phyloP scores from a whole-genome alignment of 2,329 filamentous ascomycete genomes.

The Paecilomyces dactylethromorphus region DNA sequence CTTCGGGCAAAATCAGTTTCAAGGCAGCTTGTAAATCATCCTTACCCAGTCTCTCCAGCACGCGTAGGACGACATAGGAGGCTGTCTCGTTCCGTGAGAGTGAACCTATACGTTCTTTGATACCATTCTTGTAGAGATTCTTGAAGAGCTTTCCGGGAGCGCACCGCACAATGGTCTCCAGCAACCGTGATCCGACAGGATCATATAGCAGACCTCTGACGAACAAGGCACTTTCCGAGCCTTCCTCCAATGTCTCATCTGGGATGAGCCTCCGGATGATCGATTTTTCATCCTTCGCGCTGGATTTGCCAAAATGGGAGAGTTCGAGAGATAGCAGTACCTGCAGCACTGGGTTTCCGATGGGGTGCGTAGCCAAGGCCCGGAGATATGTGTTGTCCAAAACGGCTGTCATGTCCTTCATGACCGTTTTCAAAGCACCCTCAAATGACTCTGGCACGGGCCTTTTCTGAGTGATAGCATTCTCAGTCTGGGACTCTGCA shows the following conservation, averaged over 20 bases:
- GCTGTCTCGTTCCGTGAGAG: conserved; percentile 86
- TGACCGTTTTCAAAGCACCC: conserved; percentile 71
- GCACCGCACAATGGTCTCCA: conserved; percentile 77
- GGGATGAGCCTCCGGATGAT: conserved; percentile 74
- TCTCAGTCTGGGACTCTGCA: conserved; percentile 45
- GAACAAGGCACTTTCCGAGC: conserved; percentile 68
- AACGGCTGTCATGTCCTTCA: conserved; percentile 65
- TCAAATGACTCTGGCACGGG: conserved; percentile 74
- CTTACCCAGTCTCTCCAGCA: conserved; percentile 76
- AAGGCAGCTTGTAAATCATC: conserved; percentile 75
- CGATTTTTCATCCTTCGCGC: conserved; percentile 57
- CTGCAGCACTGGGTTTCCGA: conserved; percentile 90
- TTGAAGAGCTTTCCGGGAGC: conserved; percentile 89
- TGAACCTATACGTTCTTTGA: conserved; percentile 71
- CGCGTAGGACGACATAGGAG: conserved; percentile 75
- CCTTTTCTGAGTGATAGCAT: conserved; percentile 38
- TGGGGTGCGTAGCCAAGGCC: conserved; percentile 78
- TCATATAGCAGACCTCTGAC: conserved; percentile 86
- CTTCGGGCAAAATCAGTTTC: conserved; percentile 63
- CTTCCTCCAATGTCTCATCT: conserved; percentile 67
- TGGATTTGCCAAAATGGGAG: conserved; percentile 61
- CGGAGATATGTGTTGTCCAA: conserved; percentile 76
- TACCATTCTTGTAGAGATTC: conserved; percentile 69
- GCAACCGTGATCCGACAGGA: conserved; percentile 76
- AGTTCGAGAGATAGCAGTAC: conserved; percentile 83